Conservation (phyloP, 2,329 filamentous ascomycete genomes). For the Alternaria infectoria region DNA sequence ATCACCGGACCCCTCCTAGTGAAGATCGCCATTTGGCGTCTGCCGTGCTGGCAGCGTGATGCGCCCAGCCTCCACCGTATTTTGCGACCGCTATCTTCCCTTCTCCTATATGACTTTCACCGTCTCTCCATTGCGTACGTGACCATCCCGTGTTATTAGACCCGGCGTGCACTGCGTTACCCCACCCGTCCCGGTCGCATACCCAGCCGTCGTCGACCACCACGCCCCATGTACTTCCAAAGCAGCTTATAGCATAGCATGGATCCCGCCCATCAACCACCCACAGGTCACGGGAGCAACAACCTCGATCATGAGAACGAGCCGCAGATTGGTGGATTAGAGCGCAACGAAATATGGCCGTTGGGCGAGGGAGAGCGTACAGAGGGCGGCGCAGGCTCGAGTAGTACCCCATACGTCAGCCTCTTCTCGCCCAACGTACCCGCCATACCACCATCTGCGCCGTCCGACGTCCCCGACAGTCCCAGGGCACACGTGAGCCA, state of each 20-base stretch:
- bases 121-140: neutral
- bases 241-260: slow-evolving; percentile 15
- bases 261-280: slow-evolving; percentile 22
- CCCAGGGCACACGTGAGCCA: slow-evolving; percentile 16
- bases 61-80: slow-evolving; percentile 10
- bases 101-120: neutral
- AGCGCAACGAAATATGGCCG: slow-evolving; percentile 21
- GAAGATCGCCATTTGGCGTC: slow-evolving; percentile 18
- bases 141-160: neutral
- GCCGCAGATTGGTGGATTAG: slow-evolving; percentile 5
- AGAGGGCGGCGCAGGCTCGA: slow-evolving; percentile 11
- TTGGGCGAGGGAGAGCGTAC: slow-evolving; percentile 13
- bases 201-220: neutral
- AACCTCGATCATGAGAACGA: slow-evolving; percentile 16
- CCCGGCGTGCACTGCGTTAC: slow-evolving; percentile 2
- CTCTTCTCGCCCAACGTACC: slow-evolving; percentile 38
- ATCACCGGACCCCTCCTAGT: slow-evolving; percentile 21
- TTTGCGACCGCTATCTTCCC: slow-evolving; percentile 2
- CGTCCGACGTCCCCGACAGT: slow-evolving; percentile 11
- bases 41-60: slow-evolving; percentile 14
- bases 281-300: slow-evolving; percentile 18
- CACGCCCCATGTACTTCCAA: slow-evolving; percentile 13
- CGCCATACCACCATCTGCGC: slow-evolving; percentile 20
- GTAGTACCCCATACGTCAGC: slow-evolving; percentile 27
- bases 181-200: slow-evolving; percentile 3